Evolutionary conservation across 2,329 filamentous ascomycete species (phyloP).

Genomic region (Bisporella sp.): DNA sequence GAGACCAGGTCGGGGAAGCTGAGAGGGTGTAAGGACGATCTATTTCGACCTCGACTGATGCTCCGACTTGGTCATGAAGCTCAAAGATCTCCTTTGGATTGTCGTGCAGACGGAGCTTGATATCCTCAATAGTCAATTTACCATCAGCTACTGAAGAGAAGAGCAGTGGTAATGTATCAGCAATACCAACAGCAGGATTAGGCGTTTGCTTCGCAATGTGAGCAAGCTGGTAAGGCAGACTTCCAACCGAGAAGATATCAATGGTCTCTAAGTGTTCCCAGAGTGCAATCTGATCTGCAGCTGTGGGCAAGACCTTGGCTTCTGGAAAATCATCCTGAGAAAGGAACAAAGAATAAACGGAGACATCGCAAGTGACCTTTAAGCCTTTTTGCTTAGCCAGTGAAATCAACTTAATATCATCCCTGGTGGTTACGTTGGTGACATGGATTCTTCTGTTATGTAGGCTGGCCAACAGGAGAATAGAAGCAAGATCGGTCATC

Average conservation of each 20-base stretch:
- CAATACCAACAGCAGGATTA: conserved; percentile 59
- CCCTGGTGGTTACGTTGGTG: conserved; percentile 72
- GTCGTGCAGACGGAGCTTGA: conserved; percentile 64
- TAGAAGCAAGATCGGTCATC: conserved; percentile 73
- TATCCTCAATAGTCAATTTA: conserved; percentile 65
- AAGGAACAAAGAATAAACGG: conserved; percentile 72
- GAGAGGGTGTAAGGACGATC: conserved; percentile 61
- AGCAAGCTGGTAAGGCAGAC: conserved; percentile 70
- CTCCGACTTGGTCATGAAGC: conserved; percentile 70
- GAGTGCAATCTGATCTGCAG: conserved; percentile 62
- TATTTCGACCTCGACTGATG: conserved; percentile 68
- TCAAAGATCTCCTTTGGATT: conserved; percentile 79
- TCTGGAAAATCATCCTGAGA: conserved; percentile 64
- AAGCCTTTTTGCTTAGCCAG: conserved; percentile 77
- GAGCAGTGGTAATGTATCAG: conserved; percentile 66
- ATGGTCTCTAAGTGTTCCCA: conserved; percentile 69
- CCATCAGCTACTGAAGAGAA: conserved; percentile 71
- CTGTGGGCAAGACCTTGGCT: conserved; percentile 58
- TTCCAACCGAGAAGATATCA: conserved; percentile 74
- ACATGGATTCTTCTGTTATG: conserved; percentile 75
- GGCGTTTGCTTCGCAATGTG: conserved; percentile 44
- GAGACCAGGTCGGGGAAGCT: conserved; percentile 53
- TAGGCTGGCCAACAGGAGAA: conserved; percentile 69
- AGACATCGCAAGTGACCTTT: conserved; percentile 75
- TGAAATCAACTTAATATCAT: conserved; percentile 70